Conservation (phyloP, 805 yeast genomes). For the Candida suzukii region DNA sequence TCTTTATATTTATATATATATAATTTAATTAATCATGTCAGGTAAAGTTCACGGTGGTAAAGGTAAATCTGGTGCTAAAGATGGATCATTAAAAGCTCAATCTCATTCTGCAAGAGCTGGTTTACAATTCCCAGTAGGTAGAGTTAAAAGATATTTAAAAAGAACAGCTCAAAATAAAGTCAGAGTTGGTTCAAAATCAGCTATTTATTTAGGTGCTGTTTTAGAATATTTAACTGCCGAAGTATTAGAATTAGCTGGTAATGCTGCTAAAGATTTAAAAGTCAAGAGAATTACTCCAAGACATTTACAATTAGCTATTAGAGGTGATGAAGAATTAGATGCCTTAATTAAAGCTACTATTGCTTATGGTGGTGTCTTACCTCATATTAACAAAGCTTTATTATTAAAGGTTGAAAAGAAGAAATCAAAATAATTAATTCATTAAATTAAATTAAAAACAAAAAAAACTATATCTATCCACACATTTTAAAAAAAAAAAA, state of each 20-base stretch:
- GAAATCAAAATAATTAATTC: slow-evolving; percentile 13
- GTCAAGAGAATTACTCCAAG: slow-evolving; percentile 97
- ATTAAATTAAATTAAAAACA: too few relatives aligned
- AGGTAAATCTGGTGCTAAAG: slow-evolving; percentile 87
- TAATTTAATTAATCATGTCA: too few relatives aligned
- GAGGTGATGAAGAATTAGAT: slow-evolving; percentile 98
- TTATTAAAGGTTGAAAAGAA: slow-evolving; percentile 69
- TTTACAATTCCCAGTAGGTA: slow-evolving; percentile 95
- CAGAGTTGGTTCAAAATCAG: slow-evolving; percentile 71
- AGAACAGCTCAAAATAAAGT: slow-evolving; percentile 72
- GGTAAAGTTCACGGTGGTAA: slow-evolving; percentile 90
- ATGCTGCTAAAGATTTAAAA: slow-evolving; percentile 93
- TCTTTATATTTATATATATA: too few relatives aligned
- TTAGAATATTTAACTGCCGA: slow-evolving; percentile 95
- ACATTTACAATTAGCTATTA: slow-evolving; percentile 91
- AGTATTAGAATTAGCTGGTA: slow-evolving; percentile 95
- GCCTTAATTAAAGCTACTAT: slow-evolving; percentile 90
- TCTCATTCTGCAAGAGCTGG: slow-evolving; percentile 95
- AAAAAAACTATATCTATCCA: too few relatives aligned
- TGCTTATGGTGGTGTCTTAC: slow-evolving; percentile 97
- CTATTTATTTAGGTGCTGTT: slow-evolving; percentile 93
- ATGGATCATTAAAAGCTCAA: slow-evolving; percentile 46
- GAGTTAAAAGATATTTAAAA: slow-evolving; percentile 95
- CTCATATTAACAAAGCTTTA: slow-evolving; percentile 82
- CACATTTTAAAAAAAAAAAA: too few relatives aligned